Base-by-base conservation (phyloP, 306 rosid species). In the Argentina anserina region DNA sequence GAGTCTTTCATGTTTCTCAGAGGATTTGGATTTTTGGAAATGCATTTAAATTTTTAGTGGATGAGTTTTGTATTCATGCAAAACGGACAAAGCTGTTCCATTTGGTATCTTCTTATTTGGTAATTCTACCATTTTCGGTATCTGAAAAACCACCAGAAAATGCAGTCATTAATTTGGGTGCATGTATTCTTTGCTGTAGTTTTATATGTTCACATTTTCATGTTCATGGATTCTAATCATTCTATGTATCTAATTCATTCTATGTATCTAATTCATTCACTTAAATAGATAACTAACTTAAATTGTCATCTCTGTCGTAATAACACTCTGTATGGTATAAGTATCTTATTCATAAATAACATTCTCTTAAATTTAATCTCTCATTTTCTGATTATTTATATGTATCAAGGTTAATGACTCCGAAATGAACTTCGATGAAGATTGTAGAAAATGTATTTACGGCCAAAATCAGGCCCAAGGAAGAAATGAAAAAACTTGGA, bases 11-110 rank as follows among this genome's bases (percentile, higher is more conserved):
- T 34, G 17, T 62, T 36, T 37, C n/a, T 33, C 66, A 31, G 41
- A 60, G 41, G 66, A 31, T 31, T 60, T 14, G 55, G 66, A 26
- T 56, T 39, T 56, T 71, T 56, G 66, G 66, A 71, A 56, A 40
- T 71, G 42, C 61, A 18, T 18, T 2, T 63, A 13, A 1, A 33
- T 33, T 33, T 63, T 39, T 26, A 71, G 4, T 71, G 53, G 66
- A n/a, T 39, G 75, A 39, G 37, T 37, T 55, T 40, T 37, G 18
- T 52, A 46, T 33, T 26, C 67, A 9, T 18, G 67, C 39, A 28
- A 26, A 40, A 40, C 18, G 67, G 75, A 71, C 67, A 71, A 71
- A 71, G 40, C 55, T 41, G 18, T 41, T 56, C 56, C 9, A 6
- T 41, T 71, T 58, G 56, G 75, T 18, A 41, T 71, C 75, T 26